A percentile compares a stretch with the other conserved stretches of the same genome.
Conservation (phyloP, 2,329 filamentous ascomycete genomes). For the Colletotrichum trifolii region DNA sequence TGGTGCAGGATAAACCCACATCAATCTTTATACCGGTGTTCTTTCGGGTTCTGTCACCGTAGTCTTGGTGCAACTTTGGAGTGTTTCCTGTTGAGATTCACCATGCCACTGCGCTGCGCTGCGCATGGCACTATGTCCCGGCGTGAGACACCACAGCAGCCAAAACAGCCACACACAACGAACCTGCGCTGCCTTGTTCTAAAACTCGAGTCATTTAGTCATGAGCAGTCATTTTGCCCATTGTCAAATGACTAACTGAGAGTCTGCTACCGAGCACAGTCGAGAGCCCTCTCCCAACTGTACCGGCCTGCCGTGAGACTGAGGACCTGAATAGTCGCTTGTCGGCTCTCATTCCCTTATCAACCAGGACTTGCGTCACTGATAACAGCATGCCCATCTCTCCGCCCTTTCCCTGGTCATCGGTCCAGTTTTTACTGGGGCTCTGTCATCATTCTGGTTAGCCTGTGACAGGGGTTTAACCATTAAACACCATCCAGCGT, state of each 20-base stretch:
- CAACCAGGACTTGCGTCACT: slow-evolving; percentile 36
- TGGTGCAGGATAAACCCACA: too few species aligned
- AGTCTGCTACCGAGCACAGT: too few species aligned
- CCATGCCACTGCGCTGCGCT: slow-evolving; percentile 1
- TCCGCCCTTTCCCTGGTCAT: slow-evolving; percentile 31
- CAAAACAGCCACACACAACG: background rate
- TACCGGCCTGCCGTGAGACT: too few species aligned
- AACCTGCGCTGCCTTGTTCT: background rate
- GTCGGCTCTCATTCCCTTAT: slow-evolving; percentile 24
- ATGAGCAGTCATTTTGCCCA: background rate
- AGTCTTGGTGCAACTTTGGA: background rate
- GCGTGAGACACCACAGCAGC: slow-evolving; percentile 15
- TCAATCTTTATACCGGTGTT: too few species aligned
- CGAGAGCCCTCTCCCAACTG: too few species aligned
- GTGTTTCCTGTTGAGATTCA: slow-evolving; percentile 7
- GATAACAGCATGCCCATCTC: slow-evolving; percentile 35
- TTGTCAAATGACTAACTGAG: slow-evolving; percentile 21
- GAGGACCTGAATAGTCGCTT: too few species aligned
- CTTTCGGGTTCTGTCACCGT: slow-evolving; percentile 1
- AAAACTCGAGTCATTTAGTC: slow-evolving; percentile 28
- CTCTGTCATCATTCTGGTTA: slow-evolving; percentile 28
- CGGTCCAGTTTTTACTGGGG: slow-evolving; percentile 32
- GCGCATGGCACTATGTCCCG: slow-evolving; percentile 29
- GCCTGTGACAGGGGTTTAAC: slow-evolving; percentile 30
- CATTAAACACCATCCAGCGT: slow-evolving; percentile 34